Evolutionary conservation across 2,329 filamentous ascomycete species (phyloP), one percentile per base, ranked within the genome.

Genomic region (Scopulariopsis brevicaulis): DNA sequence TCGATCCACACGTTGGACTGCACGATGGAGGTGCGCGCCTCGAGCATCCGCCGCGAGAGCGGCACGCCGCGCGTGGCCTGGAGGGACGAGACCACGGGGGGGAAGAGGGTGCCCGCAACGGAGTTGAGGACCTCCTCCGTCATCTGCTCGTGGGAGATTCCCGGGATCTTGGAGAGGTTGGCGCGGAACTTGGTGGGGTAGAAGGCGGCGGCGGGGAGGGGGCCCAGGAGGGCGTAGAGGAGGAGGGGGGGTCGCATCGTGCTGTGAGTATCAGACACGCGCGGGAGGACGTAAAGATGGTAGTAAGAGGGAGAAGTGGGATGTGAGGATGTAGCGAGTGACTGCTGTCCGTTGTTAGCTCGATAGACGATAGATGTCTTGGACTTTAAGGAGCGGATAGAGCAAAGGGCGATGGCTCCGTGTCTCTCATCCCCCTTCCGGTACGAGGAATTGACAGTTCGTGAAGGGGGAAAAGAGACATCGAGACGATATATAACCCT

Each of bases 161-260:
- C 61, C 1, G 61, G 60, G 37, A 54, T 58, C 28, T 43, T 56
- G 37, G 57, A 43, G 10, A 62, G 59, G 34, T 59, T 57, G 51
- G 59, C 55, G 53, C 60, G 60, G 52, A 60, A 61, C 32, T 57
- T 60, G 35, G 60, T 62, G 1, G 61, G 61, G 40, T 59, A 61
- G 56, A 62, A 62, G 52, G 59, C 59, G 3, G 37, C 32, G 56
- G 37, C 22, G 51, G 12, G 25, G 35, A 58, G 56, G 11, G 56
- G 51, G 35, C 40, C 34, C 18, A 50, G 34, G 52, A 58, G 37
- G 35, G 53, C 25, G 18, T 54, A 28, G 15, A 15, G 25, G 20
- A 58, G 34, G 15, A 15, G 37, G 18, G 52, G 40, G 24, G 37
- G 3, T 22, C n/a, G 52, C 56, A 58, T 57, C 12, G 55, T 53